phyloP scores from a whole-genome alignment of 805 yeast species.

The Metschnikowia cerradonensis region DNA sequence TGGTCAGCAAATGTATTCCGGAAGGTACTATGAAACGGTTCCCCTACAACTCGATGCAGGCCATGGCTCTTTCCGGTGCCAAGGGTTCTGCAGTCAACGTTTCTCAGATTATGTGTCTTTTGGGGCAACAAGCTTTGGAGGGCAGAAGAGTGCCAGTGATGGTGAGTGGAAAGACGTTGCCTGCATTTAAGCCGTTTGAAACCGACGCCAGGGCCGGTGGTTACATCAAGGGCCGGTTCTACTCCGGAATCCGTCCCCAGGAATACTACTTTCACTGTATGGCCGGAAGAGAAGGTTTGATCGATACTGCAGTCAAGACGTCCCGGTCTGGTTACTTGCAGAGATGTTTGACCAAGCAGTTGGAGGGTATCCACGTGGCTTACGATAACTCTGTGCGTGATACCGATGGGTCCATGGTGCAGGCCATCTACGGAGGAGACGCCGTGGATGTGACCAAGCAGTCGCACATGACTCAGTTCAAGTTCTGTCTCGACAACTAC shows the following conservation, averaged over 20 bases:
- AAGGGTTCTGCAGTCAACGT: slow-evolving; percentile 98
- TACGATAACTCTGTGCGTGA: slow-evolving; percentile 96
- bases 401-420: slow-evolving; percentile 88
- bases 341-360: slow-evolving; percentile 95
- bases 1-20: slow-evolving; percentile 92
- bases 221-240: slow-evolving; percentile 92
- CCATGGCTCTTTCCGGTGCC: slow-evolving; percentile 99
- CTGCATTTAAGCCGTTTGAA: slow-evolving; percentile 94
- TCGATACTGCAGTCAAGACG: slow-evolving; percentile 98
- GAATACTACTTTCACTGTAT: slow-evolving; percentile 99
- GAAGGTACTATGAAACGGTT: slow-evolving; percentile 92
- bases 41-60: slow-evolving; percentile 96
- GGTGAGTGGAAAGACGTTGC: slow-evolving; percentile 97
- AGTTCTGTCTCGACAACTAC: slow-evolving; percentile 89
- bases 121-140: slow-evolving; percentile 98
- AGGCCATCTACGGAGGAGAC: slow-evolving; percentile 97
- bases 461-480: slow-evolving; percentile 88
- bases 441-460: slow-evolving; percentile 91
- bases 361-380: slow-evolving; percentile 92
- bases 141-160: slow-evolving; percentile 99
- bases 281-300: slow-evolving; percentile 99
- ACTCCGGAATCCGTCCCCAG: slow-evolving; percentile 96
- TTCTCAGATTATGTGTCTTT: slow-evolving; percentile 97
- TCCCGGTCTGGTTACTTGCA: slow-evolving; percentile 97
- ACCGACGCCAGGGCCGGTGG: slow-evolving; percentile 99